A percentile compares a stretch with the other conserved stretches of the same genome.
phyloP scores from a whole-genome alignment of 768 basidiomycete species.

The Nidula microcarpa region DNA sequence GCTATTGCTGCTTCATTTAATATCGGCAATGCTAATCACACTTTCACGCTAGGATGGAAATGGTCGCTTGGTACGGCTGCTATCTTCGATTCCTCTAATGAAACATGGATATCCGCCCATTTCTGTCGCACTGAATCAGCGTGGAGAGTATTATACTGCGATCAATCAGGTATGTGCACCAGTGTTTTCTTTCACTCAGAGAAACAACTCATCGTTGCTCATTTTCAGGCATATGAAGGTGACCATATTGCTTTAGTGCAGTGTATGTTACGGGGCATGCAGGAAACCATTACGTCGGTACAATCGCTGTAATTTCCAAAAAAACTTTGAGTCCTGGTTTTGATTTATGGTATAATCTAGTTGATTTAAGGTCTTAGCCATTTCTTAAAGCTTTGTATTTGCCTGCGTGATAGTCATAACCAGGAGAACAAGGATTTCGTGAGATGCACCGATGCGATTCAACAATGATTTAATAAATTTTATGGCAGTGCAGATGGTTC shows the following conservation, averaged over 20 bases:
- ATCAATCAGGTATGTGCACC: slow-evolving; percentile 13
- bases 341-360: too few species aligned
- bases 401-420: too few species aligned
- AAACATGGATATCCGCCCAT: slow-evolving; percentile 24
- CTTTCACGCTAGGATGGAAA: slow-evolving; percentile 21
- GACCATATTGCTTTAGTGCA: slow-evolving; percentile 15
- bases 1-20: neutral
- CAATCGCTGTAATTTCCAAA: neutral
- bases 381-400: too few species aligned
- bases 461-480: too few species aligned
- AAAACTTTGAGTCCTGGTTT: too few species aligned
- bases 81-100: slow-evolving; percentile 26
- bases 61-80: slow-evolving; percentile 21
- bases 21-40: neutral
- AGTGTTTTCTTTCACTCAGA: neutral
- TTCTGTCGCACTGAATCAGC: slow-evolving; percentile 15
- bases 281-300: slow-evolving; percentile 12
- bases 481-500: too few species aligned
- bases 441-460: too few species aligned
- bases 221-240: slow-evolving; percentile 15
- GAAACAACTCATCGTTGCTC: slow-evolving; percentile 2
- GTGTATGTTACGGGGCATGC: slow-evolving; percentile 18
- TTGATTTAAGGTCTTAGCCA: too few species aligned
- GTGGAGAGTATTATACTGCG: slow-evolving; percentile 19
- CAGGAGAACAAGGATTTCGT: too few species aligned